Base-by-base conservation (phyloP, 2,329 filamentous ascomycete species). In the Diplodia mutila region DNA sequence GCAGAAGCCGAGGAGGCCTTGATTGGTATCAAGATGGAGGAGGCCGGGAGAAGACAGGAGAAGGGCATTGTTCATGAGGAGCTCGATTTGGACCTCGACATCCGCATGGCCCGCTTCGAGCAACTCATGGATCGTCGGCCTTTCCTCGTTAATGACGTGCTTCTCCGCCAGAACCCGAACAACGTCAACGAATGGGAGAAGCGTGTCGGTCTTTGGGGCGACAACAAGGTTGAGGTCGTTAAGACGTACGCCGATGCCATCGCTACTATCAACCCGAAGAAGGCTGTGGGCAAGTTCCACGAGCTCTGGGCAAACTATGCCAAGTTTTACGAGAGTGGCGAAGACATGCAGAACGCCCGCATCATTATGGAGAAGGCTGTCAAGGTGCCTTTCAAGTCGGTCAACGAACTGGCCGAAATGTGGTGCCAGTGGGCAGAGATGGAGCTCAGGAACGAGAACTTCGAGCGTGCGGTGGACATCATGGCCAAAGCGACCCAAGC, bases 361-460 rank as follows among this genome's bases (percentile, higher is more conserved):
- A 86, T 97, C 69, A 98, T 99, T 74, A 91, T 98, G 87, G 94
- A 98, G 78, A 99, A 98, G 80, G 94, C 94, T 16, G 92, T 97
- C 75, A 98, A 97, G 76, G 95, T 99, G 1, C 94, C 94, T 0
- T 99, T 96, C 85, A 98, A 97, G 76, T 96, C 94, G 0, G 94
- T 99, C n/a, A 89, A 91, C 34, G 95, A 99, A 79, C 85, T 99
- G 68, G 95, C 95, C 23, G 95, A 99, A 75, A 97, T 95, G 86
- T 99, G 95, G 95, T 96, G 96, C 71, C 93, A 97, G 80, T 99
- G 95, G 94, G 94, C 96, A 0, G 94, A 99, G 80, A 93, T 99
- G 91, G 95, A 99, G 78, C 85, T 99, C 59, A 91, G 95, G 59
- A 93, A 93, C 74, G 94, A 98, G 75, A 96, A 98, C 76, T 97